These are phyloP conservation scores for Cladophialophora immunda DNA, from an alignment of 2,329 filamentous ascomycete species.

Conservation along the genomic window DNA sequence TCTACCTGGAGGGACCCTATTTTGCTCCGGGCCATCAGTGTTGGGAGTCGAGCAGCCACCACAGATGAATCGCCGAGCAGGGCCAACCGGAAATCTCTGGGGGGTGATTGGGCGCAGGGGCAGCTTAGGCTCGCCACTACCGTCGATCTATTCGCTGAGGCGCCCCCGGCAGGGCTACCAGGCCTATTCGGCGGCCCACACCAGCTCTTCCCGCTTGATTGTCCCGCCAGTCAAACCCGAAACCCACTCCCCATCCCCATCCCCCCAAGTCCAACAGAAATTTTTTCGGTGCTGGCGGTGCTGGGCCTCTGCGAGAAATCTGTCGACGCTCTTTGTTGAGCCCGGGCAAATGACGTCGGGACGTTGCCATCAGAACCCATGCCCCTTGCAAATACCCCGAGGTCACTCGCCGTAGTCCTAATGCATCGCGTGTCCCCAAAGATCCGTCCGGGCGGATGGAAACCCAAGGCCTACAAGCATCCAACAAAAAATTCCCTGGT, in stretches of 20 bases:
- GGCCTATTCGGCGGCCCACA: conserved; percentile 20
- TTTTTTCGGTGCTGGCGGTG: conserved; percentile 15
- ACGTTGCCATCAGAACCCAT: conserved; percentile 14
- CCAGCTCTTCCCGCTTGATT: conserved; percentile 15
- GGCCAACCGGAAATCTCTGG: conserved; percentile 22
- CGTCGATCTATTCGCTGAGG: conserved; percentile 33
- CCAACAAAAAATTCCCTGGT: conserved; percentile 16
- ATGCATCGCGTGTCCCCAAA: conserved; percentile 20
- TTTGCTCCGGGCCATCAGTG: conserved; percentile 8
- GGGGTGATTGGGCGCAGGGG: conserved; percentile 20
- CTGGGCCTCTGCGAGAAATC: conserved; percentile 7
- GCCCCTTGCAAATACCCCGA: conserved; percentile 21
- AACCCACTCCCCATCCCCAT: conserved; percentile 18
- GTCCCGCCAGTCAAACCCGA: conserved; percentile 5
- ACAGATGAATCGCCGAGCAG: conserved; percentile 24
- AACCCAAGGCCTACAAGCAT: neutral
- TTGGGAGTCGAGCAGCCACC: conserved; percentile 23
- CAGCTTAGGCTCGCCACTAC: conserved; percentile 28
- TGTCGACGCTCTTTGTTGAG: conserved; percentile 25
- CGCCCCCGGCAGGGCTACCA: conserved; percentile 18
- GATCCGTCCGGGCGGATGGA: conserved; percentile 27
- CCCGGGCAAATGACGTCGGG: conserved; percentile 23
- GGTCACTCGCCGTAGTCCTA: conserved; percentile 7
- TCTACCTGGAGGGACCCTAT: neutral
- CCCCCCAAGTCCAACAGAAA: conserved; percentile 33